Base-by-base conservation (phyloP, 23 red algal genomes). In the Cyanidiococcus yangmingshanensis region DNA sequence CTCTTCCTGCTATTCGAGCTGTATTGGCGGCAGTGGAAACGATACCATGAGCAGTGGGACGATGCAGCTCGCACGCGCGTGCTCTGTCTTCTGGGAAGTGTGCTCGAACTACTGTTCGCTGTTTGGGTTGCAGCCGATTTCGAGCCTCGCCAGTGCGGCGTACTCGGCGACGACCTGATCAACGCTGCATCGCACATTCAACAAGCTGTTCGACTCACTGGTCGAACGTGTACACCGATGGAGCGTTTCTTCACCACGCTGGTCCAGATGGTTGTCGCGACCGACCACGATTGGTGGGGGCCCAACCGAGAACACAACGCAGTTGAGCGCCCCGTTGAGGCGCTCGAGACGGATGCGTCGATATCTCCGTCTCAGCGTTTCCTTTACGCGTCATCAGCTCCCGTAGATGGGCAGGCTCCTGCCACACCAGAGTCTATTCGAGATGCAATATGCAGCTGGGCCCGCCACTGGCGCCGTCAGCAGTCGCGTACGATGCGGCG, bases 91-190 rank as follows among this genome's bases (percentile, higher is more conserved):
- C 32, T 71, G 63, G 63, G 63, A 25, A 71, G 16, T 12, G 27
- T 30, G 27, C 7, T 71, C n/a, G 63, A 71, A 29, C n/a, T 71
- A 2, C 27, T 71, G 63, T 71, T 71, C 32, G n/a, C 21, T 35
- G 32, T 71, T 7, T 35, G 21, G 63, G 63, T 71, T 7, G 63
- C 63, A 12, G 63, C 63, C 63, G 63, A 71, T 12, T 71, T 71
- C 27, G 63, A 71, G n/a, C n/a, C 21, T 7, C 63, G 32, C 63
- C 21, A 30, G 3, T 71, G 63, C 63, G 63, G 63, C 12, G 7
- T 29, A 29, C 63, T 71, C n/a, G n/a, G 21, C 7, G 21, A 32
- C 27, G 27, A 7, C 16, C 63, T 71, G 12, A 32, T 71, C 27
- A 71, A 71, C 63, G n/a, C n/a, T 7, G n/a, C n/a, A 7, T 12